Base-by-base conservation (phyloP, 2,329 filamentous ascomycete species). In the Rhynchosporium agropyri region DNA sequence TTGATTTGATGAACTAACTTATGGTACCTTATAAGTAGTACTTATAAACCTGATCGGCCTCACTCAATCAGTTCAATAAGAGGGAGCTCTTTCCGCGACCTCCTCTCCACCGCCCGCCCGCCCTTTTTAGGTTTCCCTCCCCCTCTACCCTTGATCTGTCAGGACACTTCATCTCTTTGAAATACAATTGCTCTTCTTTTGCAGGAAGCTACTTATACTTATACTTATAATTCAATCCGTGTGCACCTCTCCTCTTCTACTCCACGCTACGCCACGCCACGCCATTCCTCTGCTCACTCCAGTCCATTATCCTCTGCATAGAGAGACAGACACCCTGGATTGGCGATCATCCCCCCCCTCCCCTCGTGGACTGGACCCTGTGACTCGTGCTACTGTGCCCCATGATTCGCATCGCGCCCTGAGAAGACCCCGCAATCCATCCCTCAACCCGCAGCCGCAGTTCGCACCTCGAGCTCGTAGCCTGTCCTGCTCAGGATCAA, bases 401-500 rank as follows among this genome's bases (percentile, higher is more conserved):
- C 20, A 20, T 20, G 20, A 20, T 20, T 20, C 20, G 20, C 20
- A 20, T 53, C 50, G 46, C 48, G 33, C 43, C 46, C 53, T 31
- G 38, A 58, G 49, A 55, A 62, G 48, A 54, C 38, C 58, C 61
- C 61, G 33, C 33, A 36, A 10, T 36, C 9, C 33, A 10, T 36
- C 33, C 33, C 33, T 36, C 33, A 36, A 36, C 9, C 33, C 33
- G 33, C 61, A 58, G 48, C 60, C 60, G 60, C 61, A 58, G 48
- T 54, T 36, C 9, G 33, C 40, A 20, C 28, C n/a, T 40, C 15
- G 55, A 33, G 4, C 49, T 26, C 38, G 13, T n/a, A 26, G 31
- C 43, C 33, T 28, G 26, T 26, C 13, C 49, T 20, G 38, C 6
- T 36, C 33, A 54, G 59, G 28, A 46, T 43, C 60, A 49, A 42